These are phyloP conservation scores for Marasmius fiardii DNA, from an alignment of 1,284 basidiomycete species.

Conservation along the genomic window DNA sequence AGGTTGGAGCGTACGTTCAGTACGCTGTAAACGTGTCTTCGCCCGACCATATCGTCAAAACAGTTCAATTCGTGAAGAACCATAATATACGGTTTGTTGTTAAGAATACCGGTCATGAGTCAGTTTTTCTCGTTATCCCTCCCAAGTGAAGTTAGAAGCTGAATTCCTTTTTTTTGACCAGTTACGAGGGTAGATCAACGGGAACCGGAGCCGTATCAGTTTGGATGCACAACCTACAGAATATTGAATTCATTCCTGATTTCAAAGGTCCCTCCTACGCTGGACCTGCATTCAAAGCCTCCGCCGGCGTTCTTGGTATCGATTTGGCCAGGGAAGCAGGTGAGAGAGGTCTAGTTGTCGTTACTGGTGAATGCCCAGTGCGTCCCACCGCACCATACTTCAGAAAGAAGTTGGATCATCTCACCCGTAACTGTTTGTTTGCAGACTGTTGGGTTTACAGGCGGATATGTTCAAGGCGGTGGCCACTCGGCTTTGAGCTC, in stretches of 20 bases:
- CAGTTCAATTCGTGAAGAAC: constrained; percentile 18
- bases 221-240: constrained; percentile 20
- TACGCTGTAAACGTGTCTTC: constrained; percentile 22
- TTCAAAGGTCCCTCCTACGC: constrained; percentile 12
- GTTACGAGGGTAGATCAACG: constrained; percentile 21
- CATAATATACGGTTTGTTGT: constrained; percentile 22
- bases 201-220: constrained; percentile 17
- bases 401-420: not conserved
- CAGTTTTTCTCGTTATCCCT: too few species aligned
- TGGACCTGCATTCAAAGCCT: constrained; percentile 15
- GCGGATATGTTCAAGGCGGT: constrained; percentile 11
- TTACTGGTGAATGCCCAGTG: constrained; percentile 23
- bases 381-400: not conserved
- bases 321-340: constrained; percentile 15
- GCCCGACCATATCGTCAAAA: constrained; percentile 17
- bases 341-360: constrained; percentile 14
- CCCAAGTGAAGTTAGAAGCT: too few species aligned
- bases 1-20: constrained; percentile 19
- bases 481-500: constrained; percentile 5
- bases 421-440: not conserved
- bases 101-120: constrained; percentile 24
- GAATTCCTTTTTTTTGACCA: constrained; percentile 1
- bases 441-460: constrained; percentile 14
- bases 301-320: constrained; percentile 14
- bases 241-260: constrained; percentile 13